A percentile compares a stretch with the other conserved stretches of the same genome.
phyloP scores from a whole-genome alignment of 1,284 basidiomycete genomes.

The Stereum hirsutum region DNA sequence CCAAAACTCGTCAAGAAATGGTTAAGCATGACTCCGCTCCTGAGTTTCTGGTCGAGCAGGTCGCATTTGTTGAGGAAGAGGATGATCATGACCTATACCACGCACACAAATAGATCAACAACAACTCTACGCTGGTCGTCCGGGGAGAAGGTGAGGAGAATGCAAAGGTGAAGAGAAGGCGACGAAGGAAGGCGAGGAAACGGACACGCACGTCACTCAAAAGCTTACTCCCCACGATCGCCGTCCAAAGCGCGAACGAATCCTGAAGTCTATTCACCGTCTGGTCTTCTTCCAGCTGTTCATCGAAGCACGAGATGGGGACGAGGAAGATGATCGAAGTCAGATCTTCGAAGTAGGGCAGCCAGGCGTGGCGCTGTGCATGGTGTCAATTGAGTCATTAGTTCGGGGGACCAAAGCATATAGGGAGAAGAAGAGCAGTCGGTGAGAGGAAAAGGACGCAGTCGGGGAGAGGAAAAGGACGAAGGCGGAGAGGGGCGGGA shows the following conservation, averaged over 20 bases:
- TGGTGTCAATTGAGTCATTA: neutral
- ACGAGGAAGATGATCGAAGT: slow-evolving; percentile 33
- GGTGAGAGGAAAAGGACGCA: too few species aligned
- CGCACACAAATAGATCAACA: neutral
- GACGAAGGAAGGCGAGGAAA: neutral
- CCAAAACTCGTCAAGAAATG: slow-evolving; percentile 40
- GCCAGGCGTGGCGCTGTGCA: slow-evolving; percentile 28
- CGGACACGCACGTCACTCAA: slow-evolving; percentile 19
- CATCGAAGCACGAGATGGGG: slow-evolving; percentile 32
- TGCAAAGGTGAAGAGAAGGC: neutral
- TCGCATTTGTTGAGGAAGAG: slow-evolving; percentile 36
- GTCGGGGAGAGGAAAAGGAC: too few species aligned
- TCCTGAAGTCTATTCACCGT: slow-evolving; percentile 34
- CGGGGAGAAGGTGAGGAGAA: neutral
- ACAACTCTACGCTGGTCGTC: neutral
- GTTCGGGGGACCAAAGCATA: neutral
- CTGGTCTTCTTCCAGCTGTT: slow-evolving; percentile 31
- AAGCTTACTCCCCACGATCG: slow-evolving; percentile 26
- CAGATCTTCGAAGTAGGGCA: slow-evolving; percentile 31
- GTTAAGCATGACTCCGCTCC: slow-evolving; percentile 45
- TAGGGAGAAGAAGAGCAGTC: too few species aligned
- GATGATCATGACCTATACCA: slow-evolving; percentile 23
- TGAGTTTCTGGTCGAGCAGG: slow-evolving; percentile 56
- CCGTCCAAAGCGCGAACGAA: slow-evolving; percentile 30
- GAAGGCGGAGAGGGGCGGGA: too few species aligned